phyloP scores from a whole-genome alignment of 345 rosid species.

The Adansonia digitata region DNA sequence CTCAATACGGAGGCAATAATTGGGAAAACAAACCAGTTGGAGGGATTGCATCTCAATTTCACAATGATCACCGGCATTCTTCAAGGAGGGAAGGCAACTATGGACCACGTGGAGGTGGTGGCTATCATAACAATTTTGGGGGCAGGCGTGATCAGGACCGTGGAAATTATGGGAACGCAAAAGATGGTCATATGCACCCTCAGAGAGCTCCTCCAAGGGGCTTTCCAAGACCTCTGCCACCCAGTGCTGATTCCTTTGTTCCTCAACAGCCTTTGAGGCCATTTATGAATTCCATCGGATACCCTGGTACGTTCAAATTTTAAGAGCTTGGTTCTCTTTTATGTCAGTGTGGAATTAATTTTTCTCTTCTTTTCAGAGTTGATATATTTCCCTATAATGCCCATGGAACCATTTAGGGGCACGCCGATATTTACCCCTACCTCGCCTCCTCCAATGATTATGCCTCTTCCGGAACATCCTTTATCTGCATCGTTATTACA shows the following conservation, averaged over 20 bases:
- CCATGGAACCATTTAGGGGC: slow-evolving; percentile 46
- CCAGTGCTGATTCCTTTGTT: slow-evolving; percentile 30
- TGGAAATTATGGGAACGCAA: slow-evolving; percentile 37
- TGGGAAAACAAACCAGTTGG: slow-evolving; percentile 44
- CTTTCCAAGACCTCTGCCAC: slow-evolving; percentile 41
- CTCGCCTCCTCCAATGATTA: slow-evolving; percentile 28
- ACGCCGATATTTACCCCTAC: slow-evolving; percentile 30
- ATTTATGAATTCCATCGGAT: slow-evolving; percentile 35
- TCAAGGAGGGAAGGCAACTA: slow-evolving; percentile 46
- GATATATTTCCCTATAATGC: slow-evolving; percentile 20
- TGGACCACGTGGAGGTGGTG: slow-evolving; percentile 49
- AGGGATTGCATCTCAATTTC: slow-evolving; percentile 37
- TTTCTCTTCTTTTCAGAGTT: slow-evolving; percentile 29
- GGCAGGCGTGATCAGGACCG: slow-evolving; percentile 48
- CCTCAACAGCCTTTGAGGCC: slow-evolving; percentile 31
- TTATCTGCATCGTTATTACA: slow-evolving; percentile 29
- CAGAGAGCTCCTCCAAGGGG: slow-evolving; percentile 49
- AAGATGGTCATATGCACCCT: slow-evolving; percentile 45
- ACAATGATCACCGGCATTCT: slow-evolving; percentile 38
- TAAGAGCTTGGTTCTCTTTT: background rate
- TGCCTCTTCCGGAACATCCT: slow-evolving; percentile 34
- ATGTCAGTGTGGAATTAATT: slow-evolving; percentile 3
- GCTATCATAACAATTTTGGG: slow-evolving; percentile 35
- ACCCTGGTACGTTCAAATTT: slow-evolving; percentile 31
- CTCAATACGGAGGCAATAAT: slow-evolving; percentile 29